A percentile compares a stretch with the other conserved stretches of the same genome.
Evolutionary conservation across 2,329 filamentous ascomycete species (phyloP).

Genomic region (Aspergillus chevalieri): DNA sequence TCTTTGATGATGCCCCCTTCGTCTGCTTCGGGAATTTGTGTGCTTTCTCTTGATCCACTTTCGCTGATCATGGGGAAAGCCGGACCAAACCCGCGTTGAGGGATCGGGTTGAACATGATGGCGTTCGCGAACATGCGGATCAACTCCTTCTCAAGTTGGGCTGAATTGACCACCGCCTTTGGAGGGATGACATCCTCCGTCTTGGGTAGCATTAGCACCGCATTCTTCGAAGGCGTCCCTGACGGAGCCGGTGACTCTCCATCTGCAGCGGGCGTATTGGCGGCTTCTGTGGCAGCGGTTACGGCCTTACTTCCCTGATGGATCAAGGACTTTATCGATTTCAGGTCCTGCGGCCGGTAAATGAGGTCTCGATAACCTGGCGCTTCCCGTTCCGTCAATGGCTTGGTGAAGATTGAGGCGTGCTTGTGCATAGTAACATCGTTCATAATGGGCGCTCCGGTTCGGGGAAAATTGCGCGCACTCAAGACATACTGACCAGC

Average conservation of each 20-base stretch:
- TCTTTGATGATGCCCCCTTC: constrained; percentile 85
- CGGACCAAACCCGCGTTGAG: constrained; percentile 62
- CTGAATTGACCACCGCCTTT: constrained; percentile 84
- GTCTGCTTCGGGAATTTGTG: constrained; percentile 60
- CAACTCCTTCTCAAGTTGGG: constrained; percentile 85
- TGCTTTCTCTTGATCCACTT: constrained; percentile 28
- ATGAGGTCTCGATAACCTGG: constrained; percentile 71
- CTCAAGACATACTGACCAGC: constrained; percentile 34
- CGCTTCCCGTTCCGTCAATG: constrained; percentile 67
- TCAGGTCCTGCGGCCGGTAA: constrained; percentile 68
- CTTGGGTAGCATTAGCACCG: constrained; percentile 43
- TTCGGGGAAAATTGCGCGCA: constrained; percentile 53
- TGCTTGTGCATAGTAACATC: constrained; percentile 71
- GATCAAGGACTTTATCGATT: constrained; percentile 69
- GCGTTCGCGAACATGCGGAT: constrained; percentile 97
- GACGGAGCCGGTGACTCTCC: constrained; percentile 43
- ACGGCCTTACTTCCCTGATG: constrained; percentile 41
- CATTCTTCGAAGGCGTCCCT: constrained; percentile 35
- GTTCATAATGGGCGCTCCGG: constrained; percentile 66
- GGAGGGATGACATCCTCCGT: constrained; percentile 76
- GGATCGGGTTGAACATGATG: constrained; percentile 94
- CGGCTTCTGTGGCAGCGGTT: constrained; percentile 48
- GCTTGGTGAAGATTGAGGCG: constrained; percentile 72
- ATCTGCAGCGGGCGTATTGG: constrained; percentile 59
- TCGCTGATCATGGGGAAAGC: constrained; percentile 50